A percentile compares a stretch with the other conserved stretches of the same genome.
Evolutionary conservation across 2,329 filamentous ascomycete genomes (phyloP).

Genomic region (Kalmusia sp.): DNA sequence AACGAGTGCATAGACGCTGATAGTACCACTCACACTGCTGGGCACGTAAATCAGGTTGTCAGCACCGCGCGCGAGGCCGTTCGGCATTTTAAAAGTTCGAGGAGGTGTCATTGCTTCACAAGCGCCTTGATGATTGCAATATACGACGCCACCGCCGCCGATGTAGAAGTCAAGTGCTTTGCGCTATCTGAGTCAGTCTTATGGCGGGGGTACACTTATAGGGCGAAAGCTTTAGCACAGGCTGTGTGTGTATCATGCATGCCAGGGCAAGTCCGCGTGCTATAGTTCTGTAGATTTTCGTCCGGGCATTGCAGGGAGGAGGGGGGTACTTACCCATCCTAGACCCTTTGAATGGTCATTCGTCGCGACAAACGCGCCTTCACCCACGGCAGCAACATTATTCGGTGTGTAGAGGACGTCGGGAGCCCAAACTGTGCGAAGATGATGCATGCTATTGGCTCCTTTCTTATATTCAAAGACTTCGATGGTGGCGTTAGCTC

Average conservation of each 20-base stretch:
- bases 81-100: slow-evolving; percentile 36
- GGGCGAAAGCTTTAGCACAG: too few relatives aligned
- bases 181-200: slow-evolving; percentile 12
- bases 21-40: slow-evolving; percentile 29
- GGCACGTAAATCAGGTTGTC: slow-evolving; percentile 38
- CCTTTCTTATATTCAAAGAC: slow-evolving; percentile 11
- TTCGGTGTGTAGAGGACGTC: slow-evolving; percentile 7
- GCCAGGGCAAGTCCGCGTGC: too few relatives aligned
- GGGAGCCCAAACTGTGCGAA: slow-evolving; percentile 6
- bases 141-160: slow-evolving; percentile 36
- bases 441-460: slow-evolving; percentile 4
- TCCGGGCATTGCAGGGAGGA: neutral
- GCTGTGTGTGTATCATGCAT: too few relatives aligned
- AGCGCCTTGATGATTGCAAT: slow-evolving; percentile 23
- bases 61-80: slow-evolving; percentile 30
- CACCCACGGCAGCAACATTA: slow-evolving; percentile 6
- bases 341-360: slow-evolving; percentile 27
- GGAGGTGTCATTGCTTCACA: slow-evolving; percentile 27
- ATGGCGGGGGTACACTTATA: neutral
- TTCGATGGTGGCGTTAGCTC: slow-evolving; percentile 36
- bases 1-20: slow-evolving; percentile 30
- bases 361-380: slow-evolving; percentile 10
- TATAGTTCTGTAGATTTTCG: neutral
- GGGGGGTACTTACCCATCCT: slow-evolving; percentile 13
- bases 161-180: slow-evolving; percentile 30